Conservation (phyloP, 352 stramenopile genomes). For the Achlya hypogyna region DNA sequence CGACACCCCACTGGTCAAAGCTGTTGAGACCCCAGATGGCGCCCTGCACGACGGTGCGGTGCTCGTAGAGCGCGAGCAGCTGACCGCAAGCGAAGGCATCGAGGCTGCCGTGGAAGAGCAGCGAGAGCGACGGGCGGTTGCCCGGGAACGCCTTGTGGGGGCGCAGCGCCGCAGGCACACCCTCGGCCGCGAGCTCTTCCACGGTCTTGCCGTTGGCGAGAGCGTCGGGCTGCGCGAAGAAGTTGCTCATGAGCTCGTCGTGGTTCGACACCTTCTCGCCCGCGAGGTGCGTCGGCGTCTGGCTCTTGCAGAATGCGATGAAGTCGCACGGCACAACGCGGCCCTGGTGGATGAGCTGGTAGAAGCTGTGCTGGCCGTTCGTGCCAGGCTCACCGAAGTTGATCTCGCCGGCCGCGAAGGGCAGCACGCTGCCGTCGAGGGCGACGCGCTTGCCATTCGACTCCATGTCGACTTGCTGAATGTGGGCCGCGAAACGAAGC, state of each 20-base stretch:
- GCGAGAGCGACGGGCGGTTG: constrained; percentile 94
- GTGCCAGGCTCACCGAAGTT: constrained; percentile 97
- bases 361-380: constrained; percentile 98
- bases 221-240: constrained; percentile 98
- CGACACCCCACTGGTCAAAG: constrained; percentile 98
- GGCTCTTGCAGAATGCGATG: constrained; percentile 95
- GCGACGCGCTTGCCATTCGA: constrained; percentile 97
- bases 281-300: constrained; percentile 72
- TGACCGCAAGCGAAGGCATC: constrained; percentile 93
- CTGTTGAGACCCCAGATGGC: constrained; percentile 98
- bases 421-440: constrained; percentile 88
- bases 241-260: constrained; percentile 99
- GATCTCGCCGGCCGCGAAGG: constrained; percentile 92
- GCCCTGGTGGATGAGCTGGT: constrained; percentile 99
- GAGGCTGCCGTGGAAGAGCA: constrained; percentile 93
- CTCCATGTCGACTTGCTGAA: constrained; percentile 99
- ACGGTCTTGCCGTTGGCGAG: constrained; percentile 94
- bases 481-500: constrained; percentile 92
- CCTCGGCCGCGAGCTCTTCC: constrained; percentile 89
- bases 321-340: constrained; percentile 97
- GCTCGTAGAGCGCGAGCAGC: constrained; percentile 97
- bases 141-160: constrained; percentile 96
- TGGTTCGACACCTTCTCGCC: constrained; percentile 93
- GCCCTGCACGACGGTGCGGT: constrained; percentile 94
- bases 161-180: constrained; percentile 85